Evolutionary conservation across 2,329 filamentous ascomycete species (phyloP), one percentile per base, ranked within the genome.

Genomic region (Pseudogymnoascus sp.): DNA sequence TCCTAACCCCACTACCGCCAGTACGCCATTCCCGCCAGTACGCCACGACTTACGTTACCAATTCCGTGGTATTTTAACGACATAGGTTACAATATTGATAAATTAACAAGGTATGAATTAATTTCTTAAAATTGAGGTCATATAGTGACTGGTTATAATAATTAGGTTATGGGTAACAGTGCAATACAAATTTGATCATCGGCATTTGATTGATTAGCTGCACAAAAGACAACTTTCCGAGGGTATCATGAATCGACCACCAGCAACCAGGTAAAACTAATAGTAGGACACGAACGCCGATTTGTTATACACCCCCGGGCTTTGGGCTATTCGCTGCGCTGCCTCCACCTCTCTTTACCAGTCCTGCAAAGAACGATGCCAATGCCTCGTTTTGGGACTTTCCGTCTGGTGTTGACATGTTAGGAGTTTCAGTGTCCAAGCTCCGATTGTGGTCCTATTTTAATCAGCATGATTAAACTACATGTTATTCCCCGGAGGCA

Each of bases 321-420:
- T 69, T 73, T 22, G 72, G 72, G 62, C 66, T 72, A 58, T 62
- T 69, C 6, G 68, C 55, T 11, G 68, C 66, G 60, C 66, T 69
- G 7, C 66, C 67, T 2, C 74, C 75, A 28, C 74, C 73, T 66
- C 80, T 83, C 70, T 82, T 84, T 72, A 84, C 80, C 52, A 86
- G 73, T 9, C 79, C 80, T 11, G 79, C 80, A 68, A 87, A 86
- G 72, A 86, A 86, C 63, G 78, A 81, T 59, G 82, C 82, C 63
- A 87, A 72, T 33, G 80, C 80, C 72, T 86, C 82, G 59, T 84
- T 82, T 65, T 85, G 81, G n/a, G 76, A 75, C 71, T 83, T 82
- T 16, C 76, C 77, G 55, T 76, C 69, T 19, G 71, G 69, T 6
- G 69, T 67, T 63, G 69, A 69, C 55, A 70, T 69, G 45, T 70